Conservation (phyloP, 306 rosid species). For the Sicyos edulis region DNA sequence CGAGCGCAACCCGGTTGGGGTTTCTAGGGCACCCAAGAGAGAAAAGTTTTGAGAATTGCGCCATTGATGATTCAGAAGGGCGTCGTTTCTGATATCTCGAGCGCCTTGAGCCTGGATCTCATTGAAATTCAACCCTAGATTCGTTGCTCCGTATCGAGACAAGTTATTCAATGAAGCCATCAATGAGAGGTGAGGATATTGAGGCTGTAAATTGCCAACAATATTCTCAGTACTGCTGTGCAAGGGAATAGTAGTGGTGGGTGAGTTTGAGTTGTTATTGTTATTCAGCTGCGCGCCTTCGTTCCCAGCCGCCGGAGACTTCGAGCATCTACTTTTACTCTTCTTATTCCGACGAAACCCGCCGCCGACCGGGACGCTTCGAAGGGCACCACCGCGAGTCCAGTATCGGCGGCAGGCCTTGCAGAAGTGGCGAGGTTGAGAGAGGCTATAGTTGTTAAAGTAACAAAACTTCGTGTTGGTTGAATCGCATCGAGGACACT, state of each 20-base stretch:
- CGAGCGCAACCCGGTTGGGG: neutral
- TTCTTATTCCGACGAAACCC: conserved; percentile 90
- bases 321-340: conserved; percentile 54
- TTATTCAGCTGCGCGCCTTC: too few relatives aligned
- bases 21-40: conserved; percentile 10
- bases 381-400: conserved; percentile 81
- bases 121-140: conserved; percentile 48
- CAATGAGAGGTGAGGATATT: conserved; percentile 44
- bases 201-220: conserved; percentile 23
- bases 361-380: conserved; percentile 91
- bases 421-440: conserved; percentile 95
- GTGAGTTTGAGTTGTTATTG: conserved; percentile 20
- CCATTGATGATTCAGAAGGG: neutral
- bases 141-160: conserved; percentile 40
- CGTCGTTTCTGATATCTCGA: too few relatives aligned
- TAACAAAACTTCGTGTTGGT: too few relatives aligned
- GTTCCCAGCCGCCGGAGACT: conserved; percentile 39
- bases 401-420: conserved; percentile 90
- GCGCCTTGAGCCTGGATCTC: conserved; percentile 37
- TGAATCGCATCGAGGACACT: conserved; percentile 63
- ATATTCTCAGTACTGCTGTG: conserved; percentile 9
- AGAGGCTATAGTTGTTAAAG: conserved; percentile 49
- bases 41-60: neutral
- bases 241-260: conserved; percentile 23
- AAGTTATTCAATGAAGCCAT: conserved; percentile 62